phyloP scores from a whole-genome alignment of 2,329 filamentous ascomycete genomes.

The Lachnellula cervina region DNA sequence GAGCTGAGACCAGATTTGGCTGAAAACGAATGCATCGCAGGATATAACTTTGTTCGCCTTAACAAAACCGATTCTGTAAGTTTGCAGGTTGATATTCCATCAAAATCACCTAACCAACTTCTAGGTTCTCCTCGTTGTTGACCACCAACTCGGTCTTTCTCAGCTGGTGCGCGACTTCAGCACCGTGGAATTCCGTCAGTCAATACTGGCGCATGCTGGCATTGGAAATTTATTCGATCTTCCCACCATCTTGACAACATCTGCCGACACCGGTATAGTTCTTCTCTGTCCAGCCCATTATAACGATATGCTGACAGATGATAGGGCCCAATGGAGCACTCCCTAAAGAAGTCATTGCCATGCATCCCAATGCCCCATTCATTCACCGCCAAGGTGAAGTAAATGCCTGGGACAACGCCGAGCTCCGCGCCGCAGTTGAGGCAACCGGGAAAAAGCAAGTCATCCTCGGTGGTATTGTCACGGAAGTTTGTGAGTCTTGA shows the following conservation, averaged over 20 bases:
- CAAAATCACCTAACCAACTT: neutral
- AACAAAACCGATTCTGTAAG: slow-evolving; percentile 32
- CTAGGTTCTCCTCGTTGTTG: slow-evolving; percentile 52
- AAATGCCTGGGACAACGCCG: slow-evolving; percentile 70
- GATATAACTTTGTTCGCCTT: slow-evolving; percentile 30
- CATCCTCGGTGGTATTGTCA: slow-evolving; percentile 67
- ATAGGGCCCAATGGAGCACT: slow-evolving; percentile 65
- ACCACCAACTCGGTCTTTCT: slow-evolving; percentile 56
- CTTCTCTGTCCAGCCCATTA: neutral
- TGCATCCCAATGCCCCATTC: slow-evolving; percentile 63
- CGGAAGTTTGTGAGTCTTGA: slow-evolving; percentile 59
- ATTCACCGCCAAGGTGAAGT: slow-evolving; percentile 68
- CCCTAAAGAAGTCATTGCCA: slow-evolving; percentile 60
- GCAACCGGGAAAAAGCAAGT: slow-evolving; percentile 64
- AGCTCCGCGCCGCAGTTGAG: slow-evolving; percentile 61
- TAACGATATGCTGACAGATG: neutral
- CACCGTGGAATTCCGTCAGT: slow-evolving; percentile 58
- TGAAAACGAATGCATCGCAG: slow-evolving; percentile 1
- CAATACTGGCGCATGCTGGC: slow-evolving; percentile 63
- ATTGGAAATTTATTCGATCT: slow-evolving; percentile 62
- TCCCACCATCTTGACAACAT: slow-evolving; percentile 66
- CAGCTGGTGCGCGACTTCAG: slow-evolving; percentile 61
- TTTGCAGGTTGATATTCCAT: neutral
- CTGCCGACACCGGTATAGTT: slow-evolving; percentile 49
- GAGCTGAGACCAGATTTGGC: too few species aligned